Conservation (phyloP, 2,329 filamentous ascomycete species). For the Exophiala sp. region DNA sequence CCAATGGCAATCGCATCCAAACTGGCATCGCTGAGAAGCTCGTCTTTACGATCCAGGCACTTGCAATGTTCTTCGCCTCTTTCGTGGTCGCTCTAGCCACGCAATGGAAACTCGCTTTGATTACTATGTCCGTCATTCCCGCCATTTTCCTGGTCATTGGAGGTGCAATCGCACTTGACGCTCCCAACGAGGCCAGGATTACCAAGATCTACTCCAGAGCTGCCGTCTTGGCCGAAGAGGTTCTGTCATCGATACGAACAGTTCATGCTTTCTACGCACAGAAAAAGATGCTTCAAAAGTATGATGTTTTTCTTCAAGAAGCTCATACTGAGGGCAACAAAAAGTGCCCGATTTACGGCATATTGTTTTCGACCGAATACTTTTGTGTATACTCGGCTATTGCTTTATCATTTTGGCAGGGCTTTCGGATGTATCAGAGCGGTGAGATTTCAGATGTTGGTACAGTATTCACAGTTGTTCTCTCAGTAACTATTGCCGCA, state of each 20-base stretch:
- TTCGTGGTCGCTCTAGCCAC: slow-evolving; percentile 40
- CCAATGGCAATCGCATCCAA: slow-evolving; percentile 36
- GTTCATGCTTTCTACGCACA: slow-evolving; percentile 50
- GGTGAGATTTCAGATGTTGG: slow-evolving; percentile 32
- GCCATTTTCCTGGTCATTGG: slow-evolving; percentile 36
- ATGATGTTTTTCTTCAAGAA: slow-evolving; percentile 41
- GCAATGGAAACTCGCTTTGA: slow-evolving; percentile 45
- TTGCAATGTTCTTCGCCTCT: slow-evolving; percentile 39
- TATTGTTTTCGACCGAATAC: slow-evolving; percentile 42
- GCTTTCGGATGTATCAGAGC: slow-evolving; percentile 30
- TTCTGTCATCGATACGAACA: slow-evolving; percentile 49
- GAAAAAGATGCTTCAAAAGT: slow-evolving; percentile 41
- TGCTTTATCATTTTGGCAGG: slow-evolving; percentile 52
- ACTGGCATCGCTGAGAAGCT: slow-evolving; percentile 42
- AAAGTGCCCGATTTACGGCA: slow-evolving; percentile 42
- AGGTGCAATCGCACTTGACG: slow-evolving; percentile 29
- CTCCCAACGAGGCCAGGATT: slow-evolving; percentile 22
- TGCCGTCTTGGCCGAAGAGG: slow-evolving; percentile 49
- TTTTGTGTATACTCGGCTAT: slow-evolving; percentile 64
- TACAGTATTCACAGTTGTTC: slow-evolving; percentile 30
- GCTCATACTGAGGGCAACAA: slow-evolving; percentile 46
- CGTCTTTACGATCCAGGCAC: slow-evolving; percentile 32
- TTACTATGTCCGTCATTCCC: slow-evolving; percentile 48
- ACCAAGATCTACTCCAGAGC: slow-evolving; percentile 43
- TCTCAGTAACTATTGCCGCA: slow-evolving; percentile 22